Evolutionary conservation across 495 filamentous ascomycete genomes (phyloP).

Genomic region (Immersiella caudata): DNA sequence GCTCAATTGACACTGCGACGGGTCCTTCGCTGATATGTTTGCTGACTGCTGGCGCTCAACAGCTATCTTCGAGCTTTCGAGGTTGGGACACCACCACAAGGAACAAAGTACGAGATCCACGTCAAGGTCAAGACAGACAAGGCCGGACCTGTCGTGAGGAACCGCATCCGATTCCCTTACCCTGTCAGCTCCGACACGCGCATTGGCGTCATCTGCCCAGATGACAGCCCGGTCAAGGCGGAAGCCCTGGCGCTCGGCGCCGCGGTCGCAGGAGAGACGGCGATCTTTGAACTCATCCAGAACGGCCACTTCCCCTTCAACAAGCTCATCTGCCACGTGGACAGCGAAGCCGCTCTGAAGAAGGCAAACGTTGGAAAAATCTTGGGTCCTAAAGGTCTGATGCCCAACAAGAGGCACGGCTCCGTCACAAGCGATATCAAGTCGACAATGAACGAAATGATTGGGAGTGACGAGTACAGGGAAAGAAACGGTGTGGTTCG

Average conservation of each 20-base stretch:
- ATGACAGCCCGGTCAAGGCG: slow-evolving; percentile 66
- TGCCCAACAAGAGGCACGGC: slow-evolving; percentile 85
- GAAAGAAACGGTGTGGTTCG: slow-evolving; percentile 83
- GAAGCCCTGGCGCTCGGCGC: slow-evolving; percentile 78
- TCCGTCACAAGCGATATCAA: slow-evolving; percentile 83
- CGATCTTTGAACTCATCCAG: slow-evolving; percentile 78
- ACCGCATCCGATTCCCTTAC: slow-evolving; percentile 84
- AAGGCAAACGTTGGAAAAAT: slow-evolving; percentile 78
- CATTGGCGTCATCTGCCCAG: slow-evolving; percentile 85
- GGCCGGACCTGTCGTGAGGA: slow-evolving; percentile 83
- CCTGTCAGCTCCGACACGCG: slow-evolving; percentile 82
- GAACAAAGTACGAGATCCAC: slow-evolving; percentile 83
- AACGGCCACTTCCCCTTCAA: slow-evolving; percentile 80
- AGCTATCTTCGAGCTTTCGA: slow-evolving; percentile 91
- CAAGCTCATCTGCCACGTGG: slow-evolving; percentile 80
- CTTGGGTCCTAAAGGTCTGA: slow-evolving; percentile 84
- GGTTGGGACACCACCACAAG: slow-evolving; percentile 74
- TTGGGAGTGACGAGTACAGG: slow-evolving; percentile 82
- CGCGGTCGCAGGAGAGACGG: slow-evolving; percentile 78
- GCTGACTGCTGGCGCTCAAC: background rate
- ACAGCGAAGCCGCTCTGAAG: slow-evolving; percentile 70
- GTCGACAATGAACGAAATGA: slow-evolving; percentile 69
- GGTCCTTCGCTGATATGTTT: background rate
- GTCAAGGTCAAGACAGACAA: slow-evolving; percentile 76
- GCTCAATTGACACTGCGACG: background rate